A percentile compares a stretch with the other conserved stretches of the same genome.
Evolutionary conservation across 176 grass and related monocot species (phyloP).

Genomic region (Dendrocalamus sinicus): DNA sequence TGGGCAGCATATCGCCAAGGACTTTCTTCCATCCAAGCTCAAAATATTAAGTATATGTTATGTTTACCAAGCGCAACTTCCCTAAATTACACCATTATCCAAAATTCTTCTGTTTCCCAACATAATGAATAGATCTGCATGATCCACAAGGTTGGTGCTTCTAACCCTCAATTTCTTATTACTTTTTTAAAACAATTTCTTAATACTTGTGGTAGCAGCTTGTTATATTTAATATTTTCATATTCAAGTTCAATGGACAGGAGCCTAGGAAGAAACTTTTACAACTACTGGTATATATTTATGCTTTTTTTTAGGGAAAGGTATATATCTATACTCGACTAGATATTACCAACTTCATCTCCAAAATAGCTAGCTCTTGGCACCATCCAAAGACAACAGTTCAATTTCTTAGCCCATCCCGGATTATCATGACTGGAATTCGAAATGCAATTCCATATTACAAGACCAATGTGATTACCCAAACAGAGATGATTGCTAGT

Average conservation of each 20-base stretch:
- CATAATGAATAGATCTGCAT: not conserved
- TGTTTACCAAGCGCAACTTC: not conserved
- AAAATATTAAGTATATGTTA: not conserved
- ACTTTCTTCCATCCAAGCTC: not conserved
- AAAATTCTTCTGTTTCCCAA: not conserved
- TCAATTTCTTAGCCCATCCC: not conserved
- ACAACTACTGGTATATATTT: not conserved
- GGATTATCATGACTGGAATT: not conserved
- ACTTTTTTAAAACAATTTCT: not conserved
- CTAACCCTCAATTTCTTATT: not conserved
- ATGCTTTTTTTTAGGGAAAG: not conserved
- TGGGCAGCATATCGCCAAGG: not conserved
- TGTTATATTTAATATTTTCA: constrained; percentile 7
- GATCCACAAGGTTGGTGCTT: not conserved
- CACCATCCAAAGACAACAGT: not conserved
- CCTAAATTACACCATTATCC: not conserved
- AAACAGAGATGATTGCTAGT: not conserved
- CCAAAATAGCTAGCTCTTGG: not conserved
- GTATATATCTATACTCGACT: not conserved
- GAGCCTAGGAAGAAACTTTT: constrained; percentile 9
- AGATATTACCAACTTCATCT: not conserved
- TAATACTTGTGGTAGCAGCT: not conserved
- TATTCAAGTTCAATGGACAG: not conserved
- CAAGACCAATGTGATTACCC: not conserved
- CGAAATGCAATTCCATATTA: not conserved